Conservation (phyloP, 371 early-diverging fungal genomes). For the Mortierella sp. region DNA sequence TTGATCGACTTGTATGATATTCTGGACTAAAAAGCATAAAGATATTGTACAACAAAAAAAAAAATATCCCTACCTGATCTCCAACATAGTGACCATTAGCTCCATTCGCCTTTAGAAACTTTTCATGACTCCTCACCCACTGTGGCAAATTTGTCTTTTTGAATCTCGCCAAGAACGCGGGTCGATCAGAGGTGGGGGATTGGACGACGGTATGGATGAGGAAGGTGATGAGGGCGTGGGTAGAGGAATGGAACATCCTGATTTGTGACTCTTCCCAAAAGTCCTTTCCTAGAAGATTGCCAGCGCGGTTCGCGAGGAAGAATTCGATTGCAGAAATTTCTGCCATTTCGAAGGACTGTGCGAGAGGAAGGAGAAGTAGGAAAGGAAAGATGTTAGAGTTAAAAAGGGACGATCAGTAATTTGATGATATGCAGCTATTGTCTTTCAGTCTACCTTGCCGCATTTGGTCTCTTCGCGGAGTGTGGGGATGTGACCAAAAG, state of each 20-base stretch:
- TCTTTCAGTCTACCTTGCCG: slow-evolving; percentile 31
- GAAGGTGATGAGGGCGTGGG: slow-evolving; percentile 33
- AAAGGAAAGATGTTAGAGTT: no score
- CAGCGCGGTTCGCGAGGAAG: slow-evolving; percentile 59
- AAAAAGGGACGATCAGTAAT: neutral
- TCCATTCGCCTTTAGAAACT: slow-evolving; percentile 27
- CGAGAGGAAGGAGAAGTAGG: neutral
- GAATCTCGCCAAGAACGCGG: slow-evolving; percentile 30
- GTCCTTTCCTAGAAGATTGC: slow-evolving; percentile 57
- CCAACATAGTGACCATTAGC: slow-evolving; percentile 48
- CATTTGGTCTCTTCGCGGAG: slow-evolving; percentile 59
- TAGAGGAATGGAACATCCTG: slow-evolving; percentile 59
- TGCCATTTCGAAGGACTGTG: slow-evolving; percentile 49
- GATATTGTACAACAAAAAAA: no score
- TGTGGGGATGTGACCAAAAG: slow-evolving; percentile 70
- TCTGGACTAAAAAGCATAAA: no score
- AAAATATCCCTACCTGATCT: slow-evolving; percentile 18
- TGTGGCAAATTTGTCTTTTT: slow-evolving; percentile 22
- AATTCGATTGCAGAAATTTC: slow-evolving; percentile 65
- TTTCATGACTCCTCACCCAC: slow-evolving; percentile 33
- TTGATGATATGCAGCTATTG: neutral
- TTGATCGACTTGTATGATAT: no score
- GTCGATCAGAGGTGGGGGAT: slow-evolving; percentile 30
- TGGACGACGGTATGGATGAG: slow-evolving; percentile 15
- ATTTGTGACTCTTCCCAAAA: slow-evolving; percentile 50